Percentiles rank a stretch among this genome's conserved stretches.
These are phyloP conservation scores for Alternaria sp. DNA, from an alignment of 2,329 filamentous ascomycete species.

Conservation along the genomic window DNA sequence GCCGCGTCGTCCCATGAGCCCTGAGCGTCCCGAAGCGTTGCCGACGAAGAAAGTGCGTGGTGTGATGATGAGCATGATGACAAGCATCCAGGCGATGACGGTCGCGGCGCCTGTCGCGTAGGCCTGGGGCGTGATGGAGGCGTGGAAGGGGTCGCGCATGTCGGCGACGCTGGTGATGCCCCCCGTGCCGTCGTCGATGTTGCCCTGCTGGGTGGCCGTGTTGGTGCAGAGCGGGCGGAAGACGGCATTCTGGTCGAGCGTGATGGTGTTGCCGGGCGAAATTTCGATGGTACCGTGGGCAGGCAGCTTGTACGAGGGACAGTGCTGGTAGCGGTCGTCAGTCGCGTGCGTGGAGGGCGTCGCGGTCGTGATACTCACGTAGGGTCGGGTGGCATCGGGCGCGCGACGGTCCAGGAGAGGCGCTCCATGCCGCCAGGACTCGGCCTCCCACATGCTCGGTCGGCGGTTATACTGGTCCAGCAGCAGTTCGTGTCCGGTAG, in stretches of 20 bases:
- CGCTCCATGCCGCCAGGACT: slow-evolving; percentile 32
- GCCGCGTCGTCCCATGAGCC: slow-evolving; percentile 79
- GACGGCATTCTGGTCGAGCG: slow-evolving; percentile 64
- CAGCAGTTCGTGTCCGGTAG: slow-evolving; percentile 33
- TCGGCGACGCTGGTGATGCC: slow-evolving; percentile 63
- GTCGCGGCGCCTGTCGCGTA: slow-evolving; percentile 93
- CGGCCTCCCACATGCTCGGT: slow-evolving; percentile 39
- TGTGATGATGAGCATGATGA: slow-evolving; percentile 92
- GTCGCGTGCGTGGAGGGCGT: slow-evolving; percentile 14
- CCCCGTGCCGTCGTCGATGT: slow-evolving; percentile 48
- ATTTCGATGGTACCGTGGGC: slow-evolving; percentile 64
- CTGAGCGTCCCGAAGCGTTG: slow-evolving; percentile 68
- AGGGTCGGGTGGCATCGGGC: slow-evolving; percentile 36
- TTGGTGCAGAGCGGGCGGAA: slow-evolving; percentile 65
- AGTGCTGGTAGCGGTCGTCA: slow-evolving; percentile 53
- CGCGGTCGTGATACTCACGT: slow-evolving; percentile 32
- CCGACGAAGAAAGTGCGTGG: slow-evolving; percentile 93
- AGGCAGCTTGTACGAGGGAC: slow-evolving; percentile 68
- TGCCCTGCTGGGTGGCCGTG: slow-evolving; percentile 29
- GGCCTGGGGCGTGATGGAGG: slow-evolving; percentile 88
- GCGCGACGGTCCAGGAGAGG: slow-evolving; percentile 28
- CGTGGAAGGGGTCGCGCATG: slow-evolving; percentile 86
- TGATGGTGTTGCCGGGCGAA: slow-evolving; percentile 61
- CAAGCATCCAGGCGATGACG: slow-evolving; percentile 87
- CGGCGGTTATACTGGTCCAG: slow-evolving; percentile 43